Conservation (phyloP, 805 yeast genomes). For the Candida ponderosae region DNA sequence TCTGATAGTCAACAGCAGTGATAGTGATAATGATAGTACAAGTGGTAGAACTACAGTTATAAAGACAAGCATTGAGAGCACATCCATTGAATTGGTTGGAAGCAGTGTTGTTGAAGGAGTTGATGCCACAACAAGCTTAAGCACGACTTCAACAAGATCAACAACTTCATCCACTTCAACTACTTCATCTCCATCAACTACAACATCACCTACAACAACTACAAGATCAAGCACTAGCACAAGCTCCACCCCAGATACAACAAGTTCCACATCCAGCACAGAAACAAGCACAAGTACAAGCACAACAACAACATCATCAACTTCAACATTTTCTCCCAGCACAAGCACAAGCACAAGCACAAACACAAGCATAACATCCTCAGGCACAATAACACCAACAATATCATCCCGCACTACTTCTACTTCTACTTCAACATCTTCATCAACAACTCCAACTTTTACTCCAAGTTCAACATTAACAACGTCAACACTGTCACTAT, state of each 20-base stretch:
- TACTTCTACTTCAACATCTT: constrained; percentile 3
- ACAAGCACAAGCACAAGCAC: constrained; percentile 5
- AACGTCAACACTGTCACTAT: constrained; percentile 1
- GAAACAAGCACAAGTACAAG: constrained; percentile 2
- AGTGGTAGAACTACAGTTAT: constrained; percentile 11
- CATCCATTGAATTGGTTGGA: constrained; percentile 6
- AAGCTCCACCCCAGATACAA: constrained; percentile 14
- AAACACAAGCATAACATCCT: constrained; percentile 3
- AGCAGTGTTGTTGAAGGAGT: constrained; percentile 10
- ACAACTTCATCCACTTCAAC: constrained; percentile 10
- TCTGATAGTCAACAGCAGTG: constrained; percentile 3
- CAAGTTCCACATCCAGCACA: constrained; percentile 5
- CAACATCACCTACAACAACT: constrained; percentile 11
- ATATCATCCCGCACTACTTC: constrained; percentile 4
- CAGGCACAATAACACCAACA: constrained; percentile 3
- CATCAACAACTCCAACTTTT: constrained; percentile 3
- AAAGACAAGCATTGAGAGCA: constrained; percentile 9
- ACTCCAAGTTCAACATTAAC: constrained; percentile 4
- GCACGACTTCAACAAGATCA: constrained; percentile 18
- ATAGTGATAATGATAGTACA: constrained; percentile 6
- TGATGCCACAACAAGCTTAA: constrained; percentile 11
- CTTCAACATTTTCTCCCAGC: constrained; percentile 3
- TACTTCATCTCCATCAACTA: constrained; percentile 7
- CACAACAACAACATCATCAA: constrained; percentile 5
- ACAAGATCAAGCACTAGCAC: constrained; percentile 19